Conservation (phyloP, 257 asterid genomes). For the Henckelia pumila region DNA sequence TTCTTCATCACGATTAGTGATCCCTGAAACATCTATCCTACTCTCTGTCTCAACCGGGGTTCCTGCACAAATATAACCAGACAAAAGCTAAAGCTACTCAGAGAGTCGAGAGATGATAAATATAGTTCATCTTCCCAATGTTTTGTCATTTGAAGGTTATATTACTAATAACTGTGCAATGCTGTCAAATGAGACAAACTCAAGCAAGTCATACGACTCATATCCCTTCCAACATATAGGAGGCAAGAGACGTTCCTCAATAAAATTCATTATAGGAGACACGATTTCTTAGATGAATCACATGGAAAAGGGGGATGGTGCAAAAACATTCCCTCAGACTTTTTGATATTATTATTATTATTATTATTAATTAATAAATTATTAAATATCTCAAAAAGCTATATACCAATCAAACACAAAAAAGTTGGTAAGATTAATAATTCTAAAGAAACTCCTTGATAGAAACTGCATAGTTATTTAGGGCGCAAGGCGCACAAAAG, state of each 20-base stretch:
- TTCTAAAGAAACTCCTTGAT: neutral
- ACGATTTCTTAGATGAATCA: neutral
- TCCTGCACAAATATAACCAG: slow-evolving; percentile 41
- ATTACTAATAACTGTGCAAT: neutral
- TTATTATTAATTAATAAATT: no score
- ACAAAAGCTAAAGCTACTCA: slow-evolving; percentile 13
- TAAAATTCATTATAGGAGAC: neutral
- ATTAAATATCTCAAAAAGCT: neutral
- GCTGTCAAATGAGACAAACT: neutral
- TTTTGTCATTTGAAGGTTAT: neutral
- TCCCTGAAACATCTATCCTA: slow-evolving; percentile 37
- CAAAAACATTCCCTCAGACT: neutral
- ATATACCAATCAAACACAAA: no score
- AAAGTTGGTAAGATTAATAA: neutral
- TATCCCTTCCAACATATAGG: neutral
- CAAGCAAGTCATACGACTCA: neutral
- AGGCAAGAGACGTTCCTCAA: neutral
- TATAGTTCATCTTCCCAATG: neutral
- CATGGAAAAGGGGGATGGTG: neutral
- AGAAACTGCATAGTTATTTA: no score
- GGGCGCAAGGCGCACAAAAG: no score
- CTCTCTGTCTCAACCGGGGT: slow-evolving; percentile 32
- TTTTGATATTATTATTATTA: no score
- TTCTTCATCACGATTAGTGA: slow-evolving; percentile 33
- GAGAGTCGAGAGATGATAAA: neutral